Evolutionary conservation across 2,329 filamentous ascomycete genomes (phyloP), one percentile per base, ranked within the genome.

Genomic region (Pseudopyrenochaeta lycopersici): DNA sequence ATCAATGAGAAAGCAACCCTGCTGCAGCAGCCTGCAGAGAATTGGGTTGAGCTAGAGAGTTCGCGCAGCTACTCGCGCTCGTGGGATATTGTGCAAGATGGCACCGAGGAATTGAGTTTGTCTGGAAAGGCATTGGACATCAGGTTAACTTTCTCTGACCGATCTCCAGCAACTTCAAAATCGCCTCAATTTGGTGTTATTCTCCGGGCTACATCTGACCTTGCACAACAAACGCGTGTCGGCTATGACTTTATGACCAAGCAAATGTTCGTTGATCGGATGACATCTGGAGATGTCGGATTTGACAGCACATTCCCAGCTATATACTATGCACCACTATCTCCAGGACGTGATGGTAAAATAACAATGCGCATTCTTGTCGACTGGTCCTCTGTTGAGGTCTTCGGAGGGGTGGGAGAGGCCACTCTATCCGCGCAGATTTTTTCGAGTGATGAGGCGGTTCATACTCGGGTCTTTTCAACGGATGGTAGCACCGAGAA

Each of bases 91-190:
- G 43, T 46, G 21, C 29, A 46, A 20, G 15, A 46, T 7, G 43
- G 43, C 43, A 36, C 9, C 43, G 10, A 46, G 29, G 21, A 46
- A 27, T 36, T 46, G 43, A 29, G 35, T 36, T 36, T 46, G 12
- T 46, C 43, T 46, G 43, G 43, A 33, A 46, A 46, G 43, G 21
- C 43, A 46, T 33, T 46, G 31, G 43, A 46, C 43, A 46, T 46
- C 17, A 35, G 14, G 29, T 9, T 46, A 11, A 21, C 43, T 27
- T 46, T 46, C 43, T 33, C 29, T 18, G 43, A 46, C 43, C 43
- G 31, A 33, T 35, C 43, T 36, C 43, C 43, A 33, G 43, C 31
- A 33, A 36, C 29, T 46, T 33, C 29, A 21, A 33, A 46, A 46
- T 46, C 43, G 29, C 43, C 43, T 33, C 43, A 46, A 27, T 46